These are phyloP conservation scores for Paraleonurus japonicus DNA, from an alignment of 257 asterid genomes.

Conservation along the genomic window DNA sequence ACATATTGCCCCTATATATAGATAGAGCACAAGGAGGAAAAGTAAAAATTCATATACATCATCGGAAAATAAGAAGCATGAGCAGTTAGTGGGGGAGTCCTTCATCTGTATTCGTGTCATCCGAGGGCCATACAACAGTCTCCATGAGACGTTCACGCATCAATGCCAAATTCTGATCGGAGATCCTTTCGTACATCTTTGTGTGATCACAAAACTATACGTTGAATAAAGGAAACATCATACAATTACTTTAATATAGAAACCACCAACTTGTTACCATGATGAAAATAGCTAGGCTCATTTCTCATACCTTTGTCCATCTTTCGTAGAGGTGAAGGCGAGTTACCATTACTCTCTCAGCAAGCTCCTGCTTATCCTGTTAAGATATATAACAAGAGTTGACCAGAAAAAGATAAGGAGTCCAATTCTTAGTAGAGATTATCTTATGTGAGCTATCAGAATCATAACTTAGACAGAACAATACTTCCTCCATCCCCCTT, in stretches of 20 bases:
- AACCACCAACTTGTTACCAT: background rate
- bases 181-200: conserved; percentile 72
- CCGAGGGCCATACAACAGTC: conserved; percentile 81
- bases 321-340: conserved; percentile 83
- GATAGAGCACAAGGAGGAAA: too few relatives aligned
- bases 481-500: too few relatives aligned
- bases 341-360: conserved; percentile 91
- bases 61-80: background rate
- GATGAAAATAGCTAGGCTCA: background rate
- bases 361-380: conserved; percentile 78
- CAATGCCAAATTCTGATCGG: conserved; percentile 80
- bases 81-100: too few relatives aligned
- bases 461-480: too few relatives aligned
- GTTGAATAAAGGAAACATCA: background rate
- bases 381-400: too few relatives aligned
- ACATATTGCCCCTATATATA: too few relatives aligned
- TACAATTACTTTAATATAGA: too few relatives aligned
- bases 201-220: conserved; percentile 77
- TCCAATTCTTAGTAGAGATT: too few relatives aligned
- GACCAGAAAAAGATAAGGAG: too few relatives aligned
- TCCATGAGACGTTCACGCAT: conserved; percentile 84
- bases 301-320: conserved; percentile 74
- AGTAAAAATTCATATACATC: background rate
- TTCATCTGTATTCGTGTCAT: conserved; percentile 62
- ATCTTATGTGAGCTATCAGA: too few relatives aligned